phyloP scores from a whole-genome alignment of 2,329 filamentous ascomycete species.

The Pyrenophora tritici-repentis region DNA sequence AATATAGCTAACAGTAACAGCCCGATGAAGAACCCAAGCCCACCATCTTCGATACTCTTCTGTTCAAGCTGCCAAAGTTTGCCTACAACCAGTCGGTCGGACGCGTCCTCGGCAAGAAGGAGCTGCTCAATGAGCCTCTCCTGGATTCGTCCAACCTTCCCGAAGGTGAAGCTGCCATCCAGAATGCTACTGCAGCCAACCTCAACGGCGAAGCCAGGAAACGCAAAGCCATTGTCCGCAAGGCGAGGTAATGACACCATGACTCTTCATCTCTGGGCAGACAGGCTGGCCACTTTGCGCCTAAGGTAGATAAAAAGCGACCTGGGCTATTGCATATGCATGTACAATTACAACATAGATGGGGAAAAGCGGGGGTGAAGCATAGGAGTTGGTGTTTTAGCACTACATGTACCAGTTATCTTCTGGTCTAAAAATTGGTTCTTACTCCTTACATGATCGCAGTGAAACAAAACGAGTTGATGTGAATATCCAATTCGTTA shows the following conservation, averaged over 20 bases:
- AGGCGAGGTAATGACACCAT: constrained; percentile 25
- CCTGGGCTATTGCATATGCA: background rate
- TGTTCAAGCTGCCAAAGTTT: constrained; percentile 79
- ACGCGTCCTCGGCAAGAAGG: constrained; percentile 48
- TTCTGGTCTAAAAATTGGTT: too few species aligned
- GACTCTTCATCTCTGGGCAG: background rate
- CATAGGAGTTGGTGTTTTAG: background rate
- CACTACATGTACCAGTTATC: too few species aligned
- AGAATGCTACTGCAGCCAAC: constrained; percentile 51
- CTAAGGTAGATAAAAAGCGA: too few species aligned
- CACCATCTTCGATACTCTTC: constrained; percentile 78
- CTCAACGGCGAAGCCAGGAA: constrained; percentile 54
- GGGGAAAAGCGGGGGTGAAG: constrained; percentile 1
- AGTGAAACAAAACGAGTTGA: background rate
- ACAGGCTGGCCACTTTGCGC: background rate
- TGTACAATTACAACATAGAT: constrained; percentile 1
- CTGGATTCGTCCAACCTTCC: constrained; percentile 44
- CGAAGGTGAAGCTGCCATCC: constrained; percentile 48
- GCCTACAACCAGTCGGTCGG: constrained; percentile 61
- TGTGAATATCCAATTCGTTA: too few species aligned
- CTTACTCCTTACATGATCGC: too few species aligned
- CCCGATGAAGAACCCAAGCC: constrained; percentile 79
- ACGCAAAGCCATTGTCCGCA: constrained; percentile 41
- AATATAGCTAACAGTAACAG: constrained; percentile 53
- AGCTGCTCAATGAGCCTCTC: constrained; percentile 43